Conservation (phyloP, 768 basidiomycete genomes). For the Amanita subjunquillea region DNA sequence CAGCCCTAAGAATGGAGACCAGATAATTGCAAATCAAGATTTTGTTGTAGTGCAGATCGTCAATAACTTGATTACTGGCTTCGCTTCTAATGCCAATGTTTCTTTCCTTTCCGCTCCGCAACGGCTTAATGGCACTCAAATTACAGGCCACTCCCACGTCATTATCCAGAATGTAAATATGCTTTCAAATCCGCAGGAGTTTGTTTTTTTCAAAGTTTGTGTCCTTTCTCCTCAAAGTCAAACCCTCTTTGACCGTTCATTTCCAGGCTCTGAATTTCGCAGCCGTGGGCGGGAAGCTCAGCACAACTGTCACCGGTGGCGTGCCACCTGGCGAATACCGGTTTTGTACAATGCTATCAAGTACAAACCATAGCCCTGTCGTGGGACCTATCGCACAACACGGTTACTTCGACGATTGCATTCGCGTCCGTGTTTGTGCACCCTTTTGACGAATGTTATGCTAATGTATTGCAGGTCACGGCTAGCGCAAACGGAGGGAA, state of each 20-base stretch:
- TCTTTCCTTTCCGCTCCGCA: constrained; percentile 46
- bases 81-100: constrained; percentile 37
- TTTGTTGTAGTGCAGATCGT: constrained; percentile 40
- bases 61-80: constrained; percentile 29
- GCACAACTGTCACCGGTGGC: constrained; percentile 40
- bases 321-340: constrained; percentile 51
- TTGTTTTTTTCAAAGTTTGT: constrained; percentile 40
- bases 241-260: constrained; percentile 21
- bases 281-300: constrained; percentile 37
- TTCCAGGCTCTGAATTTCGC: constrained; percentile 37
- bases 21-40: constrained; percentile 27
- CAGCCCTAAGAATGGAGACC: constrained; percentile 28
- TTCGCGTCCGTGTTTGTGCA: constrained; percentile 35
- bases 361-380: constrained; percentile 49
- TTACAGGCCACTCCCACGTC: constrained; percentile 45
- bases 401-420: constrained; percentile 46
- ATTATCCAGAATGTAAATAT: constrained; percentile 36
- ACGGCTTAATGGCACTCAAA: constrained; percentile 29
- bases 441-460: background rate
- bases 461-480: constrained; percentile 20
- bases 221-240: background rate
- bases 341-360: constrained; percentile 44
- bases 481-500: background rate
- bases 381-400: constrained; percentile 53
- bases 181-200: constrained; percentile 33